Percentiles rank a stretch among this genome's conserved stretches.
phyloP scores from a whole-genome alignment of 345 rosid species.

The Draba incana region DNA sequence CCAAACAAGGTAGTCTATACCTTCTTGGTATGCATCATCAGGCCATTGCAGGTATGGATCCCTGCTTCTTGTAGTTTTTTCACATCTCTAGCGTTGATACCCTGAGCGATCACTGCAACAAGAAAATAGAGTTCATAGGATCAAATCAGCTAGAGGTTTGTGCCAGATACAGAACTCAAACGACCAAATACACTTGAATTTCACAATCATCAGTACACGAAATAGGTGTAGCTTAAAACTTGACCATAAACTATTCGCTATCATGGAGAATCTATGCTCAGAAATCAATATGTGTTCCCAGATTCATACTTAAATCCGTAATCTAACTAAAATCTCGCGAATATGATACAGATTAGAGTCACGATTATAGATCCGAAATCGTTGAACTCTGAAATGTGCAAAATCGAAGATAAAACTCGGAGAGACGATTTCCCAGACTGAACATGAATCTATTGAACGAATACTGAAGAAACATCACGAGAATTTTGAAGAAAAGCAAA shows the following conservation, averaged over 20 bases:
- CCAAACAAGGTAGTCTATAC: slow-evolving; percentile 35
- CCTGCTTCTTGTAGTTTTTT: slow-evolving; percentile 95
- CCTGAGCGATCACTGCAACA: slow-evolving; percentile 67
- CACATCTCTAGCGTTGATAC: slow-evolving; percentile 91
- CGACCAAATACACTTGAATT: slow-evolving; percentile 12
- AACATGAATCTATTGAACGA: slow-evolving; percentile 10
- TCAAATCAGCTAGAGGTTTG: slow-evolving; percentile 13
- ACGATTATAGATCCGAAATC: slow-evolving; percentile 1
- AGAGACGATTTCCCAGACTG: slow-evolving; percentile 17
- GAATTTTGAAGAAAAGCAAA: background rate
- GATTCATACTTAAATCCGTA: slow-evolving; percentile 6
- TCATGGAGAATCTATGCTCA: no score
- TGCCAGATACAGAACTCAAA: slow-evolving; percentile 1
- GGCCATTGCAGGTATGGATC: slow-evolving; percentile 92
- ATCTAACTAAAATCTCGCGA: background rate
- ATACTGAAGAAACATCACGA: background rate
- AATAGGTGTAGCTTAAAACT: background rate
- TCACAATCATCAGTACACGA: background rate
- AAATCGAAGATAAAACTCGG: background rate
- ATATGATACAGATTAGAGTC: background rate
- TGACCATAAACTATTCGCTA: background rate
- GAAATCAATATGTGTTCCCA: background rate
- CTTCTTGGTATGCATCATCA: slow-evolving; percentile 99
- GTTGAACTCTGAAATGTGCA: background rate
- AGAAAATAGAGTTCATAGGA: background rate